Evolutionary conservation across 202 grass and related monocot genomes (phyloP), one percentile per base, ranked within the genome.

Genomic region (Zizania palustris): DNA sequence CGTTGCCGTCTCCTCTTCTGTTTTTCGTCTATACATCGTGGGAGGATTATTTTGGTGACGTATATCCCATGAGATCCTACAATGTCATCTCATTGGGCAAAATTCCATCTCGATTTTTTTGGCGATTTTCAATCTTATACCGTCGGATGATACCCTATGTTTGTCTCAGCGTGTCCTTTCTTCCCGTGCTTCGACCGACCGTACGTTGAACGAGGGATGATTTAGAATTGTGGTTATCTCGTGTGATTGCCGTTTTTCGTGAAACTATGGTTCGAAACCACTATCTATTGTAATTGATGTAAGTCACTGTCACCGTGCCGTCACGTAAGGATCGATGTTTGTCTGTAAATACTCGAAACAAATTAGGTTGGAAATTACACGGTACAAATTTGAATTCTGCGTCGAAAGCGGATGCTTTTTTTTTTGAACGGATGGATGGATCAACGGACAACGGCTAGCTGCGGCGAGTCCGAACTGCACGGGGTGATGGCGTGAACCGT

Each of bases 401-500:
- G 53, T 49, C 22, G 10, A 7, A 20, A 21, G 8, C 11, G 43
- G n/a, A 46, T 37, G 28, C 5, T 0, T 59, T 82, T 73, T 40
- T 0, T 59, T 82, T 73, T 40, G 59, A 82, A 82, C 3, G 40
- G 1, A 19, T 11, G 3, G 22, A 20, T 28, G n/a, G n/a, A n/a
- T n/a, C n/a, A n/a, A n/a, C n/a, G n/a, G n/a, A n/a, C 54, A 60
- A 76, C 60, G 60, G 74, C 73, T 76, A 53, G 5, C 28, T 39
- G 10, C 13, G 53, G 76, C 59, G 1, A 19, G 60, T 51, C 60
- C 69, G 69, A n/a, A 37, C 15, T 9, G 36, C 54, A 36, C 19
- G 62, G 62, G 63, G n/a, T 6, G 20, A 79, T 58, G 22, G 51
- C 76, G 76, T 79, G 64, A 50, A 62, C 39, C 76, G 76, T 79